A percentile compares a stretch with the other conserved stretches of the same genome.
Conservation (phyloP, 2,329 filamentous ascomycete species). For the Fusarium veterinarium region DNA sequence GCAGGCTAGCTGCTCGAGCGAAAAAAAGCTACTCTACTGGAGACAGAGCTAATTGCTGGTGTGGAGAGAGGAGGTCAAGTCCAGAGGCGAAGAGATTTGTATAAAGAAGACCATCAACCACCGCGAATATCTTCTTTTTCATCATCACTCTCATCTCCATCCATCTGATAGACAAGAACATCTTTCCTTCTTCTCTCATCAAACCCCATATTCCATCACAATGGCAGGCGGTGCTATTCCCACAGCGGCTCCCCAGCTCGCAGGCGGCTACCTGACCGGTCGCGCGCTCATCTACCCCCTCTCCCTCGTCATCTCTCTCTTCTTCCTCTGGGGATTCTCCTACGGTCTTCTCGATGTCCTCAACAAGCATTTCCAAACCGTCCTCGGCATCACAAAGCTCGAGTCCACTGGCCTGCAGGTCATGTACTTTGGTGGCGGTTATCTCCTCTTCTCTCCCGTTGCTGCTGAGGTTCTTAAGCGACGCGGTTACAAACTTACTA, state of each 20-base stretch:
- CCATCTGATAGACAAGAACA: conserved; percentile 18
- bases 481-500: conserved; percentile 73
- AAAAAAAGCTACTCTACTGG: not conserved
- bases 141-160: conserved; percentile 18
- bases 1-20: not conserved
- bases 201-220: conserved; percentile 4
- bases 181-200: not conserved
- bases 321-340: conserved; percentile 61
- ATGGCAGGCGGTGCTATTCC: conserved; percentile 42
- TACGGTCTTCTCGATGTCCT: conserved; percentile 60
- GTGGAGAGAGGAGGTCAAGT: not conserved
- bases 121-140: conserved; percentile 1
- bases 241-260: conserved; percentile 35
- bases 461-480: conserved; percentile 72
- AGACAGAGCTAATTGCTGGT: not conserved
- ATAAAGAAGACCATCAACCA: conserved; percentile 25
- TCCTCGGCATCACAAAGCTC: conserved; percentile 56
- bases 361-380: conserved; percentile 62
- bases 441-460: conserved; percentile 55
- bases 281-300: conserved; percentile 66
- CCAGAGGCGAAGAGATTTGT: conserved; percentile 11
- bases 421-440: conserved; percentile 66
- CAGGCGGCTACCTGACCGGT: conserved; percentile 41
- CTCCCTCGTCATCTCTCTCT: conserved; percentile 63
- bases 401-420: conserved; percentile 61